These are phyloP conservation scores for Fonsecaea monophora DNA, from an alignment of 2,329 filamentous ascomycete species.

Conservation along the genomic window DNA sequence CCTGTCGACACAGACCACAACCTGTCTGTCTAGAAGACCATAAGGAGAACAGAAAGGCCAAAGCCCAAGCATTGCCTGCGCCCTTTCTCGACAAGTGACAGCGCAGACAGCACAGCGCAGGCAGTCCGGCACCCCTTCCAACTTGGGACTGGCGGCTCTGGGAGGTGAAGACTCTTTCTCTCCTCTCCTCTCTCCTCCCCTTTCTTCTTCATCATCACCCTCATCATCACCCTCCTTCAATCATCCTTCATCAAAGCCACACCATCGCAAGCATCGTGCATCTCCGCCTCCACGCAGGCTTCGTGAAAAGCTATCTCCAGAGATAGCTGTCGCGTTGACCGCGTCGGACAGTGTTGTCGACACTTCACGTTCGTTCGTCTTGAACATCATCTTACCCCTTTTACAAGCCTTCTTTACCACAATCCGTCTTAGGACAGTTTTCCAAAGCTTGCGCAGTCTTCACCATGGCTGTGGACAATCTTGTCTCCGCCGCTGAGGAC, in stretches of 20 bases:
- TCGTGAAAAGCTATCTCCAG: conserved; percentile 10
- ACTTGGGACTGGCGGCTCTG: conserved; percentile 13
- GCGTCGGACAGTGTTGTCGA: conserved; percentile 8
- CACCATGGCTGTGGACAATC: neutral
- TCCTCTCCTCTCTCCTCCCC: conserved; percentile 8
- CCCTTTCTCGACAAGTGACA: neutral
- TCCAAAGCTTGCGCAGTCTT: neutral
- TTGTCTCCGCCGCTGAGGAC: neutral
- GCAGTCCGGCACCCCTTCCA: conserved; percentile 29
- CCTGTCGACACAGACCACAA: neutral
- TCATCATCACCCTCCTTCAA: conserved; percentile 24
- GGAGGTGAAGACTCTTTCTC: conserved; percentile 14
- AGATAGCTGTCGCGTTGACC: conserved; percentile 11
- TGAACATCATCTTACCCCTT: conserved; percentile 9
- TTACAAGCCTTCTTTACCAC: conserved; percentile 1
- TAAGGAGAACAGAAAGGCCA: conserved; percentile 6
- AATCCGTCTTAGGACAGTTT: neutral
- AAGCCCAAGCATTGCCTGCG: neutral
- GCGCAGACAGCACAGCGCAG: conserved; percentile 15
- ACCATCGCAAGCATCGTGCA: conserved; percentile 16
- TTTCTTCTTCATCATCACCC: conserved; percentile 19
- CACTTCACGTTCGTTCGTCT: conserved; percentile 13
- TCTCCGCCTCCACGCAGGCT: conserved; percentile 5
- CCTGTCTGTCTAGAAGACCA: neutral
- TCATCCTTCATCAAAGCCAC: conserved; percentile 23